These are phyloP conservation scores for Fusarium solani-melongenae DNA, from an alignment of 2,329 filamentous ascomycete species.

Conservation along the genomic window DNA sequence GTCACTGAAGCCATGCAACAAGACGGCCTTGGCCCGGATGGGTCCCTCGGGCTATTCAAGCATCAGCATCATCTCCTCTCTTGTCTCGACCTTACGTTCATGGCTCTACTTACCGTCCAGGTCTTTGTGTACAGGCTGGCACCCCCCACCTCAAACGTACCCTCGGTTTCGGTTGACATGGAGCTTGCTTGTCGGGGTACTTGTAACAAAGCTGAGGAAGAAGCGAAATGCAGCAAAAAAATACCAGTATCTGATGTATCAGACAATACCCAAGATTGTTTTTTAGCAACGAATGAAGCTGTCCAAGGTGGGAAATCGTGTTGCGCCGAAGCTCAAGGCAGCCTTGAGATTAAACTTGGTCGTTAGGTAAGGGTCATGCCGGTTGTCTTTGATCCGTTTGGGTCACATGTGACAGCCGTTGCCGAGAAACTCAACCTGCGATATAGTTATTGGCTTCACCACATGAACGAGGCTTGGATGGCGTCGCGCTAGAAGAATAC, in stretches of 20 bases:
- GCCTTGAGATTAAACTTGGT: neutral
- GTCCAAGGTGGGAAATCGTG: neutral
- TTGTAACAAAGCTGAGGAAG: neutral
- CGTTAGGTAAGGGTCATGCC: slow-evolving; percentile 19
- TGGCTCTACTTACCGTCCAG: slow-evolving; percentile 62
- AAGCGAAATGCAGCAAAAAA: neutral
- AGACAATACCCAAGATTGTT: neutral
- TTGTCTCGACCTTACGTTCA: neutral
- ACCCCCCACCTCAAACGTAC: slow-evolving; percentile 59
- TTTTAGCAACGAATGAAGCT: neutral
- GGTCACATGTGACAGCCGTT: slow-evolving; percentile 36
- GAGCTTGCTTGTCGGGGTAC: neutral
- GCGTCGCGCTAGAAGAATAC: slow-evolving; percentile 3
- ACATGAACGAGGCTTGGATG: slow-evolving; percentile 10
- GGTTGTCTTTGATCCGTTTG: slow-evolving; percentile 3
- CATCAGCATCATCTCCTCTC: slow-evolving; percentile 19
- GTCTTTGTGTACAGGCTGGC: slow-evolving; percentile 66
- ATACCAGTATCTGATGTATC: neutral
- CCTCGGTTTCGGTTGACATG: slow-evolving; percentile 60
- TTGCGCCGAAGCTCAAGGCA: neutral
- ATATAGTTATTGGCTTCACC: slow-evolving; percentile 17
- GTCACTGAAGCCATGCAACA: slow-evolving; percentile 92
- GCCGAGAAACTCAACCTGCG: slow-evolving; percentile 27
- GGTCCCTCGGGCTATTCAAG: slow-evolving; percentile 62
- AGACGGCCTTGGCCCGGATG: slow-evolving; percentile 77